Evolutionary conservation across 169 alveolate genomes (phyloP).

Genomic region (Toxoplasma gondii): DNA sequence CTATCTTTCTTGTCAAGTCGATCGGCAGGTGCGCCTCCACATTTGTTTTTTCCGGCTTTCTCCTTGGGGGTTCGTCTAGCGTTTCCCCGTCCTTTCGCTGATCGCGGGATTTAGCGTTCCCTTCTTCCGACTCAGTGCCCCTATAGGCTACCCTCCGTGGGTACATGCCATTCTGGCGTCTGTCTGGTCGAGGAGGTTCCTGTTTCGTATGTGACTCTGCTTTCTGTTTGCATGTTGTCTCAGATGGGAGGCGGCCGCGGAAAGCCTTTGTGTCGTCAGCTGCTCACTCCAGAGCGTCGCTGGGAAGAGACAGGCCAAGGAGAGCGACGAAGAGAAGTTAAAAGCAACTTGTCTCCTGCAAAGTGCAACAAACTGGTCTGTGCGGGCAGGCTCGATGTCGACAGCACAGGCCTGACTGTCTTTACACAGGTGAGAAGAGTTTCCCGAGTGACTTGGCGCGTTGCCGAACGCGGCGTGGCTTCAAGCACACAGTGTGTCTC

Average conservation of each 20-base stretch:
- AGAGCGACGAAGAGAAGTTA: background rate
- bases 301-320: background rate
- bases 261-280: conserved; percentile 32
- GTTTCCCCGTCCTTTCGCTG: no score
- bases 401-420: conserved; percentile 45
- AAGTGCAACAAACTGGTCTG: conserved; percentile 29
- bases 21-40: conserved; percentile 7
- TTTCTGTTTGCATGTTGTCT: no score
- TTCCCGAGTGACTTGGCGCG: background rate
- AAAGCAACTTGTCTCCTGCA: background rate
- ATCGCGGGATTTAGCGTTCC: no score
- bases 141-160: no score
- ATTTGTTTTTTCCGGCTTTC: no score
- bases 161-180: no score
- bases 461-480: background rate
- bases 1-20: conserved; percentile 41
- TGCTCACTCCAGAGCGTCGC: conserved; percentile 18
- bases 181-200: no score
- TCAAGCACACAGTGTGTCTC: background rate
- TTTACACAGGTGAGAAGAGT: conserved; percentile 37
- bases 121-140: no score
- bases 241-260: conserved; percentile 19
- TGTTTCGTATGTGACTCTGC: no score
- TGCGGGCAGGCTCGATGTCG: conserved; percentile 45
- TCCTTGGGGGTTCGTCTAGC: no score